Percentiles rank a stretch among this genome's conserved stretches.
Conservation (phyloP, 2,329 filamentous ascomycete genomes). For the Fusarium liriodendri region DNA sequence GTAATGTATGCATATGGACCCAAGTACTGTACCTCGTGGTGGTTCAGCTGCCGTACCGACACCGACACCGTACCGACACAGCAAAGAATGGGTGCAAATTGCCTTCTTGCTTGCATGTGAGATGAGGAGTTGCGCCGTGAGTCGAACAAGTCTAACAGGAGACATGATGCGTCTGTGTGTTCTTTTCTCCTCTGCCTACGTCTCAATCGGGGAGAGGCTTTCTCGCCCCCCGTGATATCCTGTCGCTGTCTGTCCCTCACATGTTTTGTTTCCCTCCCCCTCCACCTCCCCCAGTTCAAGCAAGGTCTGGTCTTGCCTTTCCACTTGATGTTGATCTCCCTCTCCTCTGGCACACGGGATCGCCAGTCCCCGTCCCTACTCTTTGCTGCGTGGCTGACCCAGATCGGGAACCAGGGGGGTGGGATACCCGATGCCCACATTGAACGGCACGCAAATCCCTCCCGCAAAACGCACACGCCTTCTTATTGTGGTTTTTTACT, state of each 20-base stretch:
- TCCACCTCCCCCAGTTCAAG: conserved; percentile 1
- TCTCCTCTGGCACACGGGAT: conserved; percentile 40
- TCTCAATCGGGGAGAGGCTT: not conserved
- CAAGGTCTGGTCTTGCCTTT: not conserved
- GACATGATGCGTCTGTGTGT: conserved; percentile 10
- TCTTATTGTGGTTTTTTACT: conserved; percentile 13
- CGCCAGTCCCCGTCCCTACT: conserved; percentile 42
- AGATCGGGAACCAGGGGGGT: conserved; percentile 43
- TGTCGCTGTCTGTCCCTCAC: not conserved
- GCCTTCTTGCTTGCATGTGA: conserved; percentile 11
- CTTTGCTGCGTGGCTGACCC: conserved; percentile 39
- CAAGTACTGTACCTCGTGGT: not conserved
- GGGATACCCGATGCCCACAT: conserved; percentile 29
- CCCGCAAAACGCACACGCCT: conserved; percentile 19
- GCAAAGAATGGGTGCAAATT: conserved; percentile 9
- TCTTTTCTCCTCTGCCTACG: not conserved
- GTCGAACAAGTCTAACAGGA: not conserved
- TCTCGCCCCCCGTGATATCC: not conserved
- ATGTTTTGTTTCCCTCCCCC: conserved; percentile 2
- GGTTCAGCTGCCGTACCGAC: conserved; percentile 6
- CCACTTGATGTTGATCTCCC: conserved; percentile 27
- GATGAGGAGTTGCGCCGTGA: not conserved
- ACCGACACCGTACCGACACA: not conserved
- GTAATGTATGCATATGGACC: not conserved
- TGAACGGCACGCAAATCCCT: conserved; percentile 40